These are phyloP conservation scores for Lipomyces yarrowii DNA, from an alignment of 1,139 yeast genomes.

Conservation along the genomic window DNA sequence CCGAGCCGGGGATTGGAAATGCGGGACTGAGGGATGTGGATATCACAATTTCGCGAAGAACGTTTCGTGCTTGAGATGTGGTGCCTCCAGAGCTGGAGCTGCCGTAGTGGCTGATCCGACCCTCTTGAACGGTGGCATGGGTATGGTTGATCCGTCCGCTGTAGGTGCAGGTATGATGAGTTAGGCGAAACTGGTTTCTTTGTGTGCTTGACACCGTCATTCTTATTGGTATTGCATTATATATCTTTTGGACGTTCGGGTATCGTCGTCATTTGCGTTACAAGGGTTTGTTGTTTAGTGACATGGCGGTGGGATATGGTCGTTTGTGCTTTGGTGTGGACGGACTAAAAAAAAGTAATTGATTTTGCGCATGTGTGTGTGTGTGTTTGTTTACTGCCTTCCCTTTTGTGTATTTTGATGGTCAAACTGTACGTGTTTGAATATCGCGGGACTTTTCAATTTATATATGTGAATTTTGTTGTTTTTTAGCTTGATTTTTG, in stretches of 20 bases:
- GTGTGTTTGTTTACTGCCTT: background rate
- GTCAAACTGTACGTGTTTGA: background rate
- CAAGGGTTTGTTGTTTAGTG: conserved; percentile 2
- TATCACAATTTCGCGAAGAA: conserved; percentile 95
- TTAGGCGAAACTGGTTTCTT: background rate
- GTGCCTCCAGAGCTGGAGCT: conserved; percentile 67
- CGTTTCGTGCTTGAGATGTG: conserved; percentile 82
- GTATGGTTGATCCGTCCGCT: conserved; percentile 26
- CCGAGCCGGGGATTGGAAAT: conserved; percentile 97
- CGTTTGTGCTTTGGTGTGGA: background rate
- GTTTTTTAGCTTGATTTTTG: background rate
- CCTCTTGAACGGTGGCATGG: conserved; percentile 30
- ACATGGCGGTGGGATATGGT: conserved; percentile 4
- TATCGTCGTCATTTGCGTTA: background rate
- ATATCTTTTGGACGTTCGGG: background rate
- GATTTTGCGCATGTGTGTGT: background rate
- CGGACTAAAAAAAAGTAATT: conserved; percentile 2
- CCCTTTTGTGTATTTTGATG: background rate
- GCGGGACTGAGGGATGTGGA: conserved; percentile 72
- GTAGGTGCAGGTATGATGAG: conserved; percentile 28
- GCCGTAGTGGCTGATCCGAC: conserved; percentile 39
- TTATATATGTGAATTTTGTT: background rate
- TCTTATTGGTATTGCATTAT: background rate
- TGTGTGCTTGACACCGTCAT: background rate
- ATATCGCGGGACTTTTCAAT: background rate